A percentile compares a stretch with the other conserved stretches of the same genome.
phyloP scores from a whole-genome alignment of 129 eudicot genomes.

The Tanacetum coccineum region DNA sequence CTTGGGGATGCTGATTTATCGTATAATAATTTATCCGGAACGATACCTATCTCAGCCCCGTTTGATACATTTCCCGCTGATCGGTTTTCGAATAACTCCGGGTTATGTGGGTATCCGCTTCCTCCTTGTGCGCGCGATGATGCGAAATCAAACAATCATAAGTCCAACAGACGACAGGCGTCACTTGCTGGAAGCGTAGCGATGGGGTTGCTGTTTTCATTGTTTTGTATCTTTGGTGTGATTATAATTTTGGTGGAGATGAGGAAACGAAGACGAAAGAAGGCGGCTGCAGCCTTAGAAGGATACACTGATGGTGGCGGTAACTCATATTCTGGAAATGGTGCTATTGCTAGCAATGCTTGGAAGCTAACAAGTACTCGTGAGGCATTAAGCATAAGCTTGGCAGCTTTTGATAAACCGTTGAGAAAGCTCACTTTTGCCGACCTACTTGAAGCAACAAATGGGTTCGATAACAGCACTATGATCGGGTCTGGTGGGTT shows the following conservation, averaged over 20 bases:
- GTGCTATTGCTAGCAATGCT: slow-evolving; percentile 41
- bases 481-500: slow-evolving; percentile 91
- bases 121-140: slow-evolving; percentile 33
- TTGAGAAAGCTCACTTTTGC: slow-evolving; percentile 88
- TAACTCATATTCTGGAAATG: slow-evolving; percentile 62
- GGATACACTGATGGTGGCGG: slow-evolving; percentile 50
- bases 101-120: slow-evolving; percentile 87
- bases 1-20: slow-evolving; percentile 86
- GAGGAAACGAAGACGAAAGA: slow-evolving; percentile 60
- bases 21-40: slow-evolving; percentile 60
- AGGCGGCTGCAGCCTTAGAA: slow-evolving; percentile 72
- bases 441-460: slow-evolving; percentile 89
- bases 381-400: slow-evolving; percentile 80
- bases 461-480: slow-evolving; percentile 71
- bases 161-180: slow-evolving; percentile 59
- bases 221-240: slow-evolving; percentile 83
- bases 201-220: slow-evolving; percentile 75
- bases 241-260: slow-evolving; percentile 58
- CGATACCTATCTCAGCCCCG: slow-evolving; percentile 74
- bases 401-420: slow-evolving; percentile 83
- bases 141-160: slow-evolving; percentile 28
- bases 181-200: slow-evolving; percentile 91
- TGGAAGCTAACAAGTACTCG: slow-evolving; percentile 80
- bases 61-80: slow-evolving; percentile 74
- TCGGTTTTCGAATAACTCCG: slow-evolving; percentile 67